Evolutionary conservation across 139 green algal species (phyloP).

Genomic region (Chlamydomonas applanata): DNA sequence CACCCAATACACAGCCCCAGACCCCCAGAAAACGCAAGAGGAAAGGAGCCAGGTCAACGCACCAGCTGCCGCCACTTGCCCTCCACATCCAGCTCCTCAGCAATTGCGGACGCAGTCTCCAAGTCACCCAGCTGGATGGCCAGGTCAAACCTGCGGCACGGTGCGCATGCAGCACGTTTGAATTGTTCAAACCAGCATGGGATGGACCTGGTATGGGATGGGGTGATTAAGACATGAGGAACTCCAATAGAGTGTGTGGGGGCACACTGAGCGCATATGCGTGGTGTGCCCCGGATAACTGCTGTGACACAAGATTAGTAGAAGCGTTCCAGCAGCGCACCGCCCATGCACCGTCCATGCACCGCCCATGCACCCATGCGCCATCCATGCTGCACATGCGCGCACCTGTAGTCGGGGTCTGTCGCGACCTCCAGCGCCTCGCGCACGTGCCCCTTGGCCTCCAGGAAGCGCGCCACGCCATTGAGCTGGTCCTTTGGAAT

Average conservation of each 20-base stretch:
- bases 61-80: constrained; percentile 94
- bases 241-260: too few relatives aligned
- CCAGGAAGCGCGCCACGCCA: constrained; percentile 91
- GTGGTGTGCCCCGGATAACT: too few relatives aligned
- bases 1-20: too few relatives aligned
- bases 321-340: too few relatives aligned
- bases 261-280: too few relatives aligned
- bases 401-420: constrained; percentile 85
- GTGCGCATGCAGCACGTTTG: neutral
- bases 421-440: constrained; percentile 89
- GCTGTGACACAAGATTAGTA: too few relatives aligned
- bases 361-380: too few relatives aligned
- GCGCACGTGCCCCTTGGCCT: constrained; percentile 77
- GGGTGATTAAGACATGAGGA: too few relatives aligned
- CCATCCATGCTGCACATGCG: too few relatives aligned
- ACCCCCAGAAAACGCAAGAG: neutral
- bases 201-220: too few relatives aligned
- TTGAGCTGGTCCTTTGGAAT: constrained; percentile 58
- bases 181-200: too few relatives aligned
- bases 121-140: constrained; percentile 87
- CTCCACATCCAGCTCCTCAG: constrained; percentile 66
- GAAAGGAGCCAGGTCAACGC: neutral
- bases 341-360: too few relatives aligned
- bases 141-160: constrained; percentile 45
- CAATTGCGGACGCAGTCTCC: constrained; percentile 76